Conservation (phyloP, 2,329 filamentous ascomycete genomes). For the Penicillium decumbens region DNA sequence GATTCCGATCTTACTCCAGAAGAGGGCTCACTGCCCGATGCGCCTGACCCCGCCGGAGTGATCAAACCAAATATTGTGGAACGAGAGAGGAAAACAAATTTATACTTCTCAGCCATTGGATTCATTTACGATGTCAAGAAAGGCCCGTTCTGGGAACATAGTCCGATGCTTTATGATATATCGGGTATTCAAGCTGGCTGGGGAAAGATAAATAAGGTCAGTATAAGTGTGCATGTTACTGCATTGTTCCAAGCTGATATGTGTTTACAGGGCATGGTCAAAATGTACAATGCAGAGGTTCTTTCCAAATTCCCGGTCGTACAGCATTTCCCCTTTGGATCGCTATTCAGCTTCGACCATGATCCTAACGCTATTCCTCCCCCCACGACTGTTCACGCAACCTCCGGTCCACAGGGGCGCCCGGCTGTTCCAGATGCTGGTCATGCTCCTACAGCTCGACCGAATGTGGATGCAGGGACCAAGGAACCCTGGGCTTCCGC, state of each 20-base stretch:
- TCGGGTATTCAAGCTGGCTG: slow-evolving; percentile 88
- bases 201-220: slow-evolving; percentile 92
- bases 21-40: slow-evolving; percentile 69
- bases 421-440: slow-evolving; percentile 19
- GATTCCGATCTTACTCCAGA: slow-evolving; percentile 61
- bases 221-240: slow-evolving; percentile 1
- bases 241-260: neutral
- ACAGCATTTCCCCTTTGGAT: slow-evolving; percentile 87
- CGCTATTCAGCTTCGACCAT: slow-evolving; percentile 69
- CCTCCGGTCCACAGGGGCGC: slow-evolving; percentile 25
- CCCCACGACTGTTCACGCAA: slow-evolving; percentile 53
- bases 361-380: slow-evolving; percentile 58
- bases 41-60: slow-evolving; percentile 68
- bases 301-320: slow-evolving; percentile 95
- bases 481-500: slow-evolving; percentile 36
- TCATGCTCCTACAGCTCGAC: slow-evolving; percentile 13
- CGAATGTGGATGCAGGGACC: slow-evolving; percentile 23
- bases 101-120: slow-evolving; percentile 93
- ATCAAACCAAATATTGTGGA: slow-evolving; percentile 61
- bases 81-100: slow-evolving; percentile 61
- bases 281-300: slow-evolving; percentile 98
- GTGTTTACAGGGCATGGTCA: slow-evolving; percentile 75
- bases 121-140: slow-evolving; percentile 98
- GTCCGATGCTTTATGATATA: slow-evolving; percentile 88
- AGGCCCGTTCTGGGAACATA: slow-evolving; percentile 96